These are phyloP conservation scores for Medicago ruthenica DNA, from an alignment of 306 rosid species.

Conservation along the genomic window DNA sequence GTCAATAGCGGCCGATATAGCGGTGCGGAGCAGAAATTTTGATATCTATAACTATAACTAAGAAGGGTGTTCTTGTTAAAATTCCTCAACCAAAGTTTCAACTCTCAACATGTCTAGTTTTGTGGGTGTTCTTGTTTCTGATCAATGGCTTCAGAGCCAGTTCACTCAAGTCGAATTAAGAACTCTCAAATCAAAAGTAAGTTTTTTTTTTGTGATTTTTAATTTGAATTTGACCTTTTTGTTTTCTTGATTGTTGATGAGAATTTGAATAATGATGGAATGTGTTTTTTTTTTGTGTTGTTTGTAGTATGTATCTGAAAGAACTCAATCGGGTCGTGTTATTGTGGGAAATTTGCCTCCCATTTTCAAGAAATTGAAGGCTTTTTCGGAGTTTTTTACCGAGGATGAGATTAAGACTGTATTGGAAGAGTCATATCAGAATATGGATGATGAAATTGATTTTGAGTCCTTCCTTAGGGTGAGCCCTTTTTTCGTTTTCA, in stretches of 20 bases:
- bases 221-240: background rate
- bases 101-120: constrained; percentile 77
- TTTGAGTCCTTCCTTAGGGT: constrained; percentile 91
- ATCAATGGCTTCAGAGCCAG: constrained; percentile 91
- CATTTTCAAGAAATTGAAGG: constrained; percentile 66
- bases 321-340: constrained; percentile 73
- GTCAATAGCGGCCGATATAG: no score
- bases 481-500: constrained; percentile 32
- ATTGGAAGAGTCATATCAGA: constrained; percentile 58
- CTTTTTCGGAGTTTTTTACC: constrained; percentile 59
- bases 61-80: no score
- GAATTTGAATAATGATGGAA: background rate
- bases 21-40: no score
- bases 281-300: constrained; percentile 46
- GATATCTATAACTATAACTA: no score
- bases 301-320: constrained; percentile 70
- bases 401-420: constrained; percentile 72
- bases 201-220: constrained; percentile 11
- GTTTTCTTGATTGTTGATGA: background rate
- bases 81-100: constrained; percentile 33
- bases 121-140: constrained; percentile 93
- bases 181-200: constrained; percentile 85
- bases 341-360: constrained; percentile 70
- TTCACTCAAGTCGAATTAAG: constrained; percentile 99
- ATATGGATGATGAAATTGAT: constrained; percentile 72